Evolutionary conservation across 1,284 basidiomycete genomes (phyloP).

Genomic region (Leccinum angustisporum): DNA sequence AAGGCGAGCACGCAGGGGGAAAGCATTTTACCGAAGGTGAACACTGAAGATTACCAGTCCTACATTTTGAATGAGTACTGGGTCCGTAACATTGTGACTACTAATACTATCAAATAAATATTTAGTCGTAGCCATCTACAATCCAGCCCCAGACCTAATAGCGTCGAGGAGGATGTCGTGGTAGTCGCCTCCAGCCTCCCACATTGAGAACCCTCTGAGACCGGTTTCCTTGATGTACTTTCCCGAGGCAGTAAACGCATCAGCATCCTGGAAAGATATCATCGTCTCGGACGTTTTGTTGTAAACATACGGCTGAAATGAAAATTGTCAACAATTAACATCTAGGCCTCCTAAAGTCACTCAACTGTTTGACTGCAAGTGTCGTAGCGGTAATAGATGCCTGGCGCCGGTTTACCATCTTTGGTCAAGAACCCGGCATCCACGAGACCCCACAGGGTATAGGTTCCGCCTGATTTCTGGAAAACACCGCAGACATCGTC

Average conservation of each 20-base stretch:
- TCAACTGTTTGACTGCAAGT: conserved; percentile 3
- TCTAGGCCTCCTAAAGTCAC: neutral
- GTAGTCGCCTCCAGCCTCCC: conserved; percentile 57
- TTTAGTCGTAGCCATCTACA: neutral
- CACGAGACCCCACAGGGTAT: conserved; percentile 43
- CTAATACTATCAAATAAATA: neutral
- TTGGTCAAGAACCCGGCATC: conserved; percentile 39
- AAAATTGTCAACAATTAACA: neutral
- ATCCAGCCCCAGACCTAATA: conserved; percentile 41
- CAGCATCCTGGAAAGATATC: conserved; percentile 38
- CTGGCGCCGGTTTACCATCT: conserved; percentile 38
- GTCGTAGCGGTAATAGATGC: conserved; percentile 26
- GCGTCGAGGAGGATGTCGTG: conserved; percentile 50
- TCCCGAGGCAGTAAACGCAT: conserved; percentile 57
- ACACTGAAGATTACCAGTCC: neutral
- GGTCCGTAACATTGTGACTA: no score
- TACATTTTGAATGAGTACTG: neutral
- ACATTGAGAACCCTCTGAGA: conserved; percentile 54
- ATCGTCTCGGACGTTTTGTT: conserved; percentile 36
- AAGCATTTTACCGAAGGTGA: no score
- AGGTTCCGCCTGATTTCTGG: conserved; percentile 40
- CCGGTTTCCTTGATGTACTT: conserved; percentile 44
- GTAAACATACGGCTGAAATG: conserved; percentile 44
- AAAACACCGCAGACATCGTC: no score
- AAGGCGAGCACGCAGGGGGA: no score